Base-by-base conservation (phyloP, 495 filamentous ascomycete species). In the Hypoxylon lienhwacheense region DNA sequence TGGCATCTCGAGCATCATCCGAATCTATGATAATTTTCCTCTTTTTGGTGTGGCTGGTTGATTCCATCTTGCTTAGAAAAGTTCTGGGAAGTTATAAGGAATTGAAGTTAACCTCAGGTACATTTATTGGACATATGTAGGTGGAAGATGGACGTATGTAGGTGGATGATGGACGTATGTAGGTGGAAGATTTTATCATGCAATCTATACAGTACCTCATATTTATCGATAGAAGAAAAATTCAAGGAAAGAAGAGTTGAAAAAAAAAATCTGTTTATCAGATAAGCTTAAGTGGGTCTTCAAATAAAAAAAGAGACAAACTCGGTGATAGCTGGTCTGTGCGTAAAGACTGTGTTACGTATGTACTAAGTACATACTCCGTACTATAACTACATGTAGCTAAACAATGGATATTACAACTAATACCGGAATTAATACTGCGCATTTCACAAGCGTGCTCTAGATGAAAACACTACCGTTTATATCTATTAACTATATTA, bases 21-120 rank as follows among this genome's bases (percentile, higher is more conserved):
- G 62, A 41, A 21, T 75, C 73, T 63, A 71, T 72, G 37, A 70
- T 72, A 35, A 70, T 56, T 42, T 78, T 78, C 15, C 76, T 67
- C 70, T 78, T 78, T 35, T 76, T 78, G 64, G 65, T 74, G 48
- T 62, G 62, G 26, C 72, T 67, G 4, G 33, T 54, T 34, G 71
- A 66, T 4, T 72, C 73, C 73, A 77, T 74, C 50, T 71, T 35
- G 31, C 16, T 31, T 4, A 34, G 7, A 42, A 17, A 12, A 12
- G 8, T 50, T 49, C 39, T 28, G 43, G 42, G 25, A 7, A 36
- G 22, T n/a, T n/a, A n/a, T n/a, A n/a, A n/a, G 6, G 21, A 41
- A 16, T 35, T 14, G 21, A 25, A 14, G 21, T 21, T 36, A n/a
- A n/a, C n/a, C n/a, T n/a, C n/a, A n/a, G n/a, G n/a, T n/a, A n/a